These are phyloP conservation scores for Trypanosoma conorhini DNA, from an alignment of 208 protist species.

Conservation along the genomic window DNA sequence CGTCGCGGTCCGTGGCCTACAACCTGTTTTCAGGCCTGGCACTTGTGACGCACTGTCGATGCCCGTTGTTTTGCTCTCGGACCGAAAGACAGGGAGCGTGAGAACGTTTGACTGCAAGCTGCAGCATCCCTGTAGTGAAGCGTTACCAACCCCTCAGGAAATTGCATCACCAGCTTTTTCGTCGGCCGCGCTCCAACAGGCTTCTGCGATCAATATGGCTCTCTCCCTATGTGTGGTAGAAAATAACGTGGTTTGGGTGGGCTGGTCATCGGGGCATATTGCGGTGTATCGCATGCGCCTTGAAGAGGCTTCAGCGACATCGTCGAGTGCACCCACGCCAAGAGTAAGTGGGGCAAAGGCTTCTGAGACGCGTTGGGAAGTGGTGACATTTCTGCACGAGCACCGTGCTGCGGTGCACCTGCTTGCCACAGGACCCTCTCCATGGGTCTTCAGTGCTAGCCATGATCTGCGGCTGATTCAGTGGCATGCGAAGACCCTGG, in stretches of 20 bases:
- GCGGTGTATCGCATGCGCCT: conserved; percentile 10
- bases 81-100: conserved; percentile 13
- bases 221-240: conserved; percentile 10
- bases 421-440: conserved; percentile 6
- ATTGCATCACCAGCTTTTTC: conserved; percentile 1
- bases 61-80: conserved; percentile 13
- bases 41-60: not conserved
- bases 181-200: conserved; percentile 5
- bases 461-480: conserved; percentile 17
- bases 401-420: conserved; percentile 18
- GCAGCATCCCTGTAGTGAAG: conserved; percentile 6
- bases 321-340: not conserved
- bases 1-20: conserved; percentile 6
- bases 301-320: not conserved
- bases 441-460: conserved; percentile 22
- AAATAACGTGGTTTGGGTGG: conserved; percentile 7
- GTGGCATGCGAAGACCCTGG: conserved; percentile 15
- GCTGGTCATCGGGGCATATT: conserved; percentile 24
- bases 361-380: not conserved
- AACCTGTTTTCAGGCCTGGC: not conserved
- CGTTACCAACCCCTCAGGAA: conserved; percentile 1
- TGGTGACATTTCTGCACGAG: conserved; percentile 3
- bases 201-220: conserved; percentile 3
- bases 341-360: not conserved
- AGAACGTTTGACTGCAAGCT: conserved; percentile 17